Evolutionary conservation across 768 basidiomycete species (phyloP), one percentile per base, ranked within the genome.

Genomic region (Dioszegia aurantiaca): DNA sequence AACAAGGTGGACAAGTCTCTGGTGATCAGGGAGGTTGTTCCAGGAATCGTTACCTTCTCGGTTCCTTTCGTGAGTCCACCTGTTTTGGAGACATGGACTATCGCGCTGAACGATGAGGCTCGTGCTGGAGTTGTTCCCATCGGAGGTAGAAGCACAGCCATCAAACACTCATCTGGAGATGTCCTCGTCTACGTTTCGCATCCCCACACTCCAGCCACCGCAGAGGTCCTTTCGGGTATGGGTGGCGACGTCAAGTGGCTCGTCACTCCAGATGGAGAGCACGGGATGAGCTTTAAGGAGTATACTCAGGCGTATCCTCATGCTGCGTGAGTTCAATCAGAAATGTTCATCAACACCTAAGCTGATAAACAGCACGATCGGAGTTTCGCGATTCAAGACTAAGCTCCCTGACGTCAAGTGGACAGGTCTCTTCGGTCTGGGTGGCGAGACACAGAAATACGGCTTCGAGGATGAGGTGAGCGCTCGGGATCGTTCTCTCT

Each of bases 121-220:
- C 82, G 88, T 41, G 83, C 82, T 58, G 83, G 84, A 9, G 8
- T 89, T 26, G 65, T 89, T 16, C 88, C 89, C 3, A 78, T 91
- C 27, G 91, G 91, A 0, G 89, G 90, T 19, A 80, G 91, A 43
- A 86, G 88, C 6, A 93, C 90, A 0, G 91, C 89, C 0, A 80
- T 93, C 65, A 83, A 81, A 75, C 80, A 92, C 23, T 76, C 77
- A 37, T 30, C 27, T 23, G 51, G 51, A 21, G 16, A 58, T 12
- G 84, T 92, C 26, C 92, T 88, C 84, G 80, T 91, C 12, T 79
- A 90, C n/a, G 89, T 88, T 0, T 90, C 88, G 0, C 86, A 86
- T 8, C 86, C 87, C 0, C 77, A 89, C 53, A 82, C 83, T 36
- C 77, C 78, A 2, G 83, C 84, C 26, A 90, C 88, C 2, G 86